Evolutionary conservation across 2,329 filamentous ascomycete genomes (phyloP).

Genomic region (Aspergillus fumigatus): DNA sequence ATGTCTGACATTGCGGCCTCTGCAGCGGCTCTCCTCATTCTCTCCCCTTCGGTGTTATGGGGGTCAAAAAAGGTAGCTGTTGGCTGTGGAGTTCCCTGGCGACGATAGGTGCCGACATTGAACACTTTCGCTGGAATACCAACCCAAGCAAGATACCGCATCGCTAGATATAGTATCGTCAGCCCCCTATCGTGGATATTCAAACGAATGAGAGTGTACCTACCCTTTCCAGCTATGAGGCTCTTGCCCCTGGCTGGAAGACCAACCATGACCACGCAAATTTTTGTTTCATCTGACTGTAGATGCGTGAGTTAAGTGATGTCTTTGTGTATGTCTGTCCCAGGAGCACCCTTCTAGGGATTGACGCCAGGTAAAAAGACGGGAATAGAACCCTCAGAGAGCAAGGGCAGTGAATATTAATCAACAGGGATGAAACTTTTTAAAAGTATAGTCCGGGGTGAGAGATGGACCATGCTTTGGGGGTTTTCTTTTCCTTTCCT

Average conservation of each 20-base stretch:
- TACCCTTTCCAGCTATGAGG: conserved; percentile 95
- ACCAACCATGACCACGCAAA: conserved; percentile 98
- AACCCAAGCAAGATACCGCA: conserved; percentile 94
- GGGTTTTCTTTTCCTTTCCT: neutral
- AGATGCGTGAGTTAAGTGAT: conserved; percentile 37
- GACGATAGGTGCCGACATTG: conserved; percentile 95
- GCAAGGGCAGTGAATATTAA: neutral
- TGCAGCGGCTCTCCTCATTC: conserved; percentile 78
- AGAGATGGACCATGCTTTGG: neutral
- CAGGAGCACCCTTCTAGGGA: neutral
- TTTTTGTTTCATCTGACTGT: conserved; percentile 91
- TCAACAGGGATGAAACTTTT: neutral
- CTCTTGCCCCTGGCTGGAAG: conserved; percentile 94
- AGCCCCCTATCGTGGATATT: neutral
- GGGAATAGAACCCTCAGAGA: neutral
- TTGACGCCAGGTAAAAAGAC: neutral
- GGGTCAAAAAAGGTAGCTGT: conserved; percentile 94
- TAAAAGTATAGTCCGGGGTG: neutral
- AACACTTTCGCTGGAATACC: conserved; percentile 91
- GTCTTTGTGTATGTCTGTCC: neutral
- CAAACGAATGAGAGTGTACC: conserved; percentile 19
- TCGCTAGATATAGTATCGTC: conserved; percentile 51
- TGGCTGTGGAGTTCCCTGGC: conserved; percentile 82
- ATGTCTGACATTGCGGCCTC: conserved; percentile 91
- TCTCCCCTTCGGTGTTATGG: conserved; percentile 83